These are phyloP conservation scores for Hemisphaericaspora nanyangensis DNA, from an alignment of 805 yeast species.

Conservation along the genomic window DNA sequence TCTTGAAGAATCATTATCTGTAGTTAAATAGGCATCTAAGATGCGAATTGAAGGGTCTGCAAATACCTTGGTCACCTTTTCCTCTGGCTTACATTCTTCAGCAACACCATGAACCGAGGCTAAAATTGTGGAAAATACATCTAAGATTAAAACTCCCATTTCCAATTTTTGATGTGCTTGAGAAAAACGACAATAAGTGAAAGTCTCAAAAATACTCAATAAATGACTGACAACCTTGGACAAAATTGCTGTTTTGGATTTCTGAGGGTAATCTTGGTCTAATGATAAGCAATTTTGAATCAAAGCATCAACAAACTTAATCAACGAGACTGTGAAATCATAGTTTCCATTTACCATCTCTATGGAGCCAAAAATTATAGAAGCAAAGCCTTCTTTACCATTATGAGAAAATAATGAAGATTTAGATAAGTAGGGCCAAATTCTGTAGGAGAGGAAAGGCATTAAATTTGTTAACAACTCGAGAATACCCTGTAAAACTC, in stretches of 20 bases:
- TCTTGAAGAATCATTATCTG: conserved; percentile 48
- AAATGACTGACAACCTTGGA: conserved; percentile 52
- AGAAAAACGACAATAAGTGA: conserved; percentile 63
- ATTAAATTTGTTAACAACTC: conserved; percentile 48
- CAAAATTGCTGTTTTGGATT: conserved; percentile 50
- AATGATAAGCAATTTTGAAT: conserved; percentile 44
- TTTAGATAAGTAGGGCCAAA: conserved; percentile 75
- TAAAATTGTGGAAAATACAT: conserved; percentile 53
- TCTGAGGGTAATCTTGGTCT: conserved; percentile 17
- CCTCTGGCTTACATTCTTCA: conserved; percentile 27
- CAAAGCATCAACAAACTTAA: conserved; percentile 52
- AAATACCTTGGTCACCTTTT: conserved; percentile 44
- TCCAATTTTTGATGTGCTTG: conserved; percentile 54
- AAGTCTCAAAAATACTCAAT: conserved; percentile 71
- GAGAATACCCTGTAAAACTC: conserved; percentile 42
- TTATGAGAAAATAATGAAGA: conserved; percentile 61
- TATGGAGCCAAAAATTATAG: conserved; percentile 60
- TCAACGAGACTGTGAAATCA: conserved; percentile 56
- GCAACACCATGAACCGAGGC: conserved; percentile 54
- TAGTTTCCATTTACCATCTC: conserved; percentile 71
- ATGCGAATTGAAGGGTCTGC: conserved; percentile 50
- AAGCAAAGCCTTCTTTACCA: conserved; percentile 59
- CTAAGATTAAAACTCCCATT: conserved; percentile 53
- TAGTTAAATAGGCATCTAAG: conserved; percentile 51
- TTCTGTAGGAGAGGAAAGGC: conserved; percentile 53